These are phyloP conservation scores for Alternaria panax DNA, from an alignment of 2,329 filamentous ascomycete genomes.

Conservation along the genomic window DNA sequence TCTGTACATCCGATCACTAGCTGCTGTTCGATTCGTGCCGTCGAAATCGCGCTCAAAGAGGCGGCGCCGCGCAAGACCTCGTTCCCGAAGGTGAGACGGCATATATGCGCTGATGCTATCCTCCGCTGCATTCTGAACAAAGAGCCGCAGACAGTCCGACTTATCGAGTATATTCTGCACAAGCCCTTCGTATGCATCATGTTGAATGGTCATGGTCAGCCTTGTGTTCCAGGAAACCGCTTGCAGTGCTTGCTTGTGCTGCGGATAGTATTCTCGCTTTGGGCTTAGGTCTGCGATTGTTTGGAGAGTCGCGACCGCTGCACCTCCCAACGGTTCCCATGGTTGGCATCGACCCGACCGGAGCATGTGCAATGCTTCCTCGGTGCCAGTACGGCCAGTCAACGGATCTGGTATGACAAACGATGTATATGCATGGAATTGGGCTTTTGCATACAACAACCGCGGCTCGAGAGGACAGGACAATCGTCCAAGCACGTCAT, in stretches of 20 bases:
- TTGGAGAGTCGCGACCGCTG: slow-evolving; percentile 20
- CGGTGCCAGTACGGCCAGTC: slow-evolving; percentile 60
- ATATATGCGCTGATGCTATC: slow-evolving; percentile 8
- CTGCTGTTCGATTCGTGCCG: too few species aligned
- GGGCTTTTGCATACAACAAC: slow-evolving; percentile 64
- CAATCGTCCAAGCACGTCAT: slow-evolving; percentile 62
- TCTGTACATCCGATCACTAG: too few species aligned
- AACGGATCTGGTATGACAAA: slow-evolving; percentile 59
- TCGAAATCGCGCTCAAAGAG: too few species aligned
- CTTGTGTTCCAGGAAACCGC: slow-evolving; percentile 50
- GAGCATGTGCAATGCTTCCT: slow-evolving; percentile 60
- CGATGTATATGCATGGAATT: slow-evolving; percentile 63
- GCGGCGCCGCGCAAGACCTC: too few species aligned
- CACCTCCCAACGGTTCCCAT: slow-evolving; percentile 17
- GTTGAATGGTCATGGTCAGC: slow-evolving; percentile 42
- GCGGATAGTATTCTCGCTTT: slow-evolving; percentile 54
- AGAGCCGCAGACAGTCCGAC: slow-evolving; percentile 19
- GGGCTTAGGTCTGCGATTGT: slow-evolving; percentile 44
- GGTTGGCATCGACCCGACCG: slow-evolving; percentile 56
- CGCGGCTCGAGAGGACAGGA: slow-evolving; percentile 63
- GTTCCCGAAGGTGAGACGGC: not conserved
- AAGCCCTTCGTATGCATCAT: slow-evolving; percentile 27
- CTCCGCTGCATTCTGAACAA: slow-evolving; percentile 17
- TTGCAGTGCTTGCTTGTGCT: slow-evolving; percentile 50
- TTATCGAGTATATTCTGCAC: slow-evolving; percentile 23